Evolutionary conservation across 805 yeast species (phyloP), one percentile per base, ranked within the genome.

Genomic region (Novakomyces olei): DNA sequence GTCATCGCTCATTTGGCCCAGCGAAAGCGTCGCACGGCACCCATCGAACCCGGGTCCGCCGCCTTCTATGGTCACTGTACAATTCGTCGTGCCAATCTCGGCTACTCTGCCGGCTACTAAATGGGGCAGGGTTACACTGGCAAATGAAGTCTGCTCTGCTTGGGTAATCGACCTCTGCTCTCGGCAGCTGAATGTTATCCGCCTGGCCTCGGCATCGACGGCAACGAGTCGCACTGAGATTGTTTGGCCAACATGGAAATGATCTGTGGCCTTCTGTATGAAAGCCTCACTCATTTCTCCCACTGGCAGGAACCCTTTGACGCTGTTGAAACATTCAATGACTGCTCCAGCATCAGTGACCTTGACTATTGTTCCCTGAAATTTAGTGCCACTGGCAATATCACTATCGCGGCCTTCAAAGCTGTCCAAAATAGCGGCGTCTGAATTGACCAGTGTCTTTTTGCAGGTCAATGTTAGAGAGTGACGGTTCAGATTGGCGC

Each of bases 241-340:
- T 1, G 93, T 72, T 54, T 88, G 96, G 4, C 92, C 93, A 10
- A 76, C 47, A 41, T 69, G 70, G 43, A 85, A 63, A 50, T 73
- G 75, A 41, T 81, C 85, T 41, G 65, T 67, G 14, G 93, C 81
- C 35, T 69, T 67, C 33, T 60, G 63, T 26, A 83, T 88, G 49
- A 66, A 78, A 1, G 92, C 70, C 53, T 88, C 96, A 34, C 91
- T 74, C 44, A 88, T 77, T 56, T 88, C 96, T 34, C 72, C 60
- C 41, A 72, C 69, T 19, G 98, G 96, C 38, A 88, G 58, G 49
- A 69, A 83, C 0, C 81, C 98, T 41, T 62, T 67, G 27, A 78
- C 50, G 34, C 63, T 61, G 34, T 88, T 92, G 46, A 79, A 83
- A 47, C 88, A 81, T 10, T 81, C 67, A 5, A 88, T 69, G 28